phyloP scores from a whole-genome alignment of 2,329 filamentous ascomycete species.

The Hymenoscyphus fraxineus region DNA sequence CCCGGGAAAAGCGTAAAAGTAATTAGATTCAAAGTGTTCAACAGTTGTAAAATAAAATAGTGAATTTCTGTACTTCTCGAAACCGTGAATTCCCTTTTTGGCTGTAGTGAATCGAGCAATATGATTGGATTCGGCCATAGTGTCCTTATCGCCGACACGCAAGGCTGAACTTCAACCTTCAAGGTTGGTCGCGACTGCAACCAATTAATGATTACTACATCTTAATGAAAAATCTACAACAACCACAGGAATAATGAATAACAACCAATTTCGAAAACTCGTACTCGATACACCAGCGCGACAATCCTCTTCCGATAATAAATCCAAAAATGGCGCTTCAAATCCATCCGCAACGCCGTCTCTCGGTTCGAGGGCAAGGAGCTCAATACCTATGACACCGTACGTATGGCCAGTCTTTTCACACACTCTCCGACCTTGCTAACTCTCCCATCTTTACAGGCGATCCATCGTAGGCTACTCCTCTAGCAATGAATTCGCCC shows the following conservation, averaged over 20 bases:
- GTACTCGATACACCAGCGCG: constrained; percentile 52
- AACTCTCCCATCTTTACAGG: constrained; percentile 14
- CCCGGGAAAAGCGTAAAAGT: neutral
- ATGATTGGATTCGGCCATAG: neutral
- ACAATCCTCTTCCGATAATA: constrained; percentile 28
- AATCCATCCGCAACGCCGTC: constrained; percentile 46
- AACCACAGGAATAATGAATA: constrained; percentile 69
- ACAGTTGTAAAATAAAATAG: neutral
- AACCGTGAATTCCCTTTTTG: no score
- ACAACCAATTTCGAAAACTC: constrained; percentile 86
- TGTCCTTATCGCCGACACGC: neutral
- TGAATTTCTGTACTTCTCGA: no score
- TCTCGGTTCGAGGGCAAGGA: constrained; percentile 72
- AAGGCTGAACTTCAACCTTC: constrained; percentile 8
- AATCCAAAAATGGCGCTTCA: constrained; percentile 42
- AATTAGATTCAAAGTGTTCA: neutral
- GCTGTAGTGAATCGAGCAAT: no score
- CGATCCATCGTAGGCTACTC: constrained; percentile 23
- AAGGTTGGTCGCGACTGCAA: neutral
- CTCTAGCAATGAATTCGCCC: constrained; percentile 63
- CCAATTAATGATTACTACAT: neutral
- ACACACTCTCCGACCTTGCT: neutral
- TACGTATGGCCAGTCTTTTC: constrained; percentile 44
- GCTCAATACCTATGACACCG: constrained; percentile 93
- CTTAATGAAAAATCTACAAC: neutral